Base-by-base conservation (phyloP, 192 early-diverging fungal species). In the Lunasporangiospora selenospora region DNA sequence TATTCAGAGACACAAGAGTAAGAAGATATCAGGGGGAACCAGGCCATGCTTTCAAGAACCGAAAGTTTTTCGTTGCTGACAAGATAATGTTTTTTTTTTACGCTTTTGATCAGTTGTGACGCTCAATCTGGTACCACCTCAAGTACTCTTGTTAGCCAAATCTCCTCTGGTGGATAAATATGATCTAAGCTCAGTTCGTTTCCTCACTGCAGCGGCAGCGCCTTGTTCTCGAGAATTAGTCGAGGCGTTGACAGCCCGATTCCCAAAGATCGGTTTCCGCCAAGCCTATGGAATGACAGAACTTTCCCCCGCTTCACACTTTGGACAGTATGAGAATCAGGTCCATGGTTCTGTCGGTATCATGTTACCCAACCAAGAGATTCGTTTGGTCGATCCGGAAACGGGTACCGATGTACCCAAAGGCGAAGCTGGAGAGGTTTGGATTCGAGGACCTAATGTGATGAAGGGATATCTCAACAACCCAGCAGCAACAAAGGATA, bases 391-490 rank as follows among this genome's bases (percentile, higher is more conserved):
- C 54, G 85, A 87, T 27, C 61, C 89, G 7, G 87, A 86, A 6
- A 77, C 80, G 46, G 83, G 69, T 31, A 33, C 38, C 5, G 46
- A 46, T 7, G 36, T 29, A 2, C 79, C 66, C 0, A 43, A 69
- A 21, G 67, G 77, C 38, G 58, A 88, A 49, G 45, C 55, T 31
- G 37, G 53, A 6, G 45, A 75, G 63, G 83, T 98, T 64, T 92
- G 86, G 82, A 70, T 96, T 38, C 86, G 92, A 30, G 95, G 95
- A 2, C 62, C 77, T 23, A 85, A 84, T 46, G 86, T 92, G 33
- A 92, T 97, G 75, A 82, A 78, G 57, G 92, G 91, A 2, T 98
- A 98, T 71, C 92, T 85, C 78, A 90, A 92, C 58, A 85, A 89
- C 49, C 77, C 75, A 21, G 76, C 76, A 13, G 87, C 92, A 58